Base-by-base conservation (phyloP, 2,329 filamentous ascomycete species). In the Chrysoporthe deuterocubensis region DNA sequence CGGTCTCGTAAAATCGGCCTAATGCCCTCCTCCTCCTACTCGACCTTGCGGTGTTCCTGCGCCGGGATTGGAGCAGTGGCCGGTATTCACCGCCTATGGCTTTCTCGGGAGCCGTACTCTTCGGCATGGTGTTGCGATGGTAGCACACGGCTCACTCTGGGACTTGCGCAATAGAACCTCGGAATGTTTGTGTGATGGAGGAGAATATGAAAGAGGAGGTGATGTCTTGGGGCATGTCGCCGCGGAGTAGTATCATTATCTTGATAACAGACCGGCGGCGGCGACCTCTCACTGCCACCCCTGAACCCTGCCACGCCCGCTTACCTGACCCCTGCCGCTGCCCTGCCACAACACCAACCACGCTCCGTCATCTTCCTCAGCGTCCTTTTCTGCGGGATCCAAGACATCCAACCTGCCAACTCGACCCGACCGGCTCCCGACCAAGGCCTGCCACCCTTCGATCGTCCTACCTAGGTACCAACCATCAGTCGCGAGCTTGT, bases 1-100 rank as follows among this genome's bases (percentile, higher is more conserved):
- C 62, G 42, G 64, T 66, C 67, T 69, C 67, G 50, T 64, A 69
- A 40, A 69, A 58, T 13, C 67, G 67, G 34, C 64, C 50, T 48
- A 69, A 43, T 9, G 64, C 64, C 61, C 54, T 61, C 44, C 57
- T 56, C 32, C 65, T 62, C 64, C 14, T 64, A 37, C 65, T 42
- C 16, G 54, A 65, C 58, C 37, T 56, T 16, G 64, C 50, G n/a
- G 8, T 62, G 21, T 37, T 34, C 44, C 46, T 50, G 11, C 46
- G 58, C 21, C 44, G 52, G 3, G 63, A 11, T 9, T 58, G 40
- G 62, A 67, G 65, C 26, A 68, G 16, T 3, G 68, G 68, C 43
- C 62, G 66, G 40, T 64, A 44, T 52, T 69, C 59, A 43, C 16
- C 40, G 62, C 40, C 43, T 34, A n/a, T 16, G 40, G 37, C 44